Conservation (phyloP, 78 protist genomes). For the Speleostelium caveatum region DNA sequence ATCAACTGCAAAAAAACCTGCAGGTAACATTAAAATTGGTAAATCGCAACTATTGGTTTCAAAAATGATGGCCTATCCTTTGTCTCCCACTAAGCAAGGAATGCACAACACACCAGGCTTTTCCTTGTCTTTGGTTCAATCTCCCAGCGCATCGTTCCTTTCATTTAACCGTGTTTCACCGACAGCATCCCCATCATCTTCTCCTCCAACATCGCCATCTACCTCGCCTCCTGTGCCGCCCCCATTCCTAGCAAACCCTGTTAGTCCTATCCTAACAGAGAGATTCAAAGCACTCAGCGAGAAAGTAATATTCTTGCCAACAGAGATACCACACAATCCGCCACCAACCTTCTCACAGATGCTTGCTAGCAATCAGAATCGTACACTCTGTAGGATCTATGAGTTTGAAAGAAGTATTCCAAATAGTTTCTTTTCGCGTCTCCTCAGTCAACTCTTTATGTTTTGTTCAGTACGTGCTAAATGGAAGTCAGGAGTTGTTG, state of each 20-base stretch:
- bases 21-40: not conserved
- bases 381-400: slow-evolving; percentile 36
- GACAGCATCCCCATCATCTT: not conserved
- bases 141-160: not conserved
- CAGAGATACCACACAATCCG: slow-evolving; percentile 47
- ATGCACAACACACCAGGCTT: not conserved
- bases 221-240: not conserved
- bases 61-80: too few species aligned
- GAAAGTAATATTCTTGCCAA: slow-evolving; percentile 54
- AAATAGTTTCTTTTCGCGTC: slow-evolving; percentile 18
- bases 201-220: slow-evolving; percentile 12
- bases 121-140: not conserved
- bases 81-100: not conserved
- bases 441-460: slow-evolving; percentile 44
- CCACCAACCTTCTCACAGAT: slow-evolving; percentile 25
- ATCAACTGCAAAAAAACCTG: too few species aligned
- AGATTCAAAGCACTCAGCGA: slow-evolving; percentile 24
- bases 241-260: too few species aligned
- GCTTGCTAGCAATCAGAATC: slow-evolving; percentile 10
- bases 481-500: slow-evolving; percentile 56
- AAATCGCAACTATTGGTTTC: not conserved
- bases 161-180: not conserved
- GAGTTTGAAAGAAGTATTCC: slow-evolving; percentile 52
- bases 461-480: slow-evolving; percentile 28
- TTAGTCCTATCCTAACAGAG: not conserved